phyloP scores from a whole-genome alignment of 176 grass and related monocot species.

The Melocanna baccifera region DNA sequence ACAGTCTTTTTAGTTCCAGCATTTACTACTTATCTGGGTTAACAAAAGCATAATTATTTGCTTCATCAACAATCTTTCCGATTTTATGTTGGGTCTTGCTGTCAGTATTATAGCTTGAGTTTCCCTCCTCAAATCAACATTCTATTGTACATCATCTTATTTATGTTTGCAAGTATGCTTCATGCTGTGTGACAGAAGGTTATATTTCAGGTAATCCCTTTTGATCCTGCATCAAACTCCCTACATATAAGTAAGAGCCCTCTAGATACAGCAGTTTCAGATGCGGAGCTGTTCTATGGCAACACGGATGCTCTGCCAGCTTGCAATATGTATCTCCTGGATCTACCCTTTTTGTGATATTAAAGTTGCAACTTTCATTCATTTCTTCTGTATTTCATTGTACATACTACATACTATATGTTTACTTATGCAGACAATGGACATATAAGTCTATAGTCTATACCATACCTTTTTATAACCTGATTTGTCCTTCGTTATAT shows the following conservation, averaged over 20 bases:
- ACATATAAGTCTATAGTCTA: conserved; percentile 1
- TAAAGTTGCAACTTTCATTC: not conserved
- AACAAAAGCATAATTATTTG: conserved; percentile 1
- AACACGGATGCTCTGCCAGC: conserved; percentile 3
- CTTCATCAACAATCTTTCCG: not conserved
- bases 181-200: conserved; percentile 5
- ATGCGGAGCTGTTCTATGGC: conserved; percentile 36
- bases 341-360: conserved; percentile 8
- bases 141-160: not conserved
- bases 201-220: conserved; percentile 59
- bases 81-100: not conserved
- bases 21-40: not conserved
- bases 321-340: conserved; percentile 46
- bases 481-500: conserved; percentile 20
- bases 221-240: conserved; percentile 30
- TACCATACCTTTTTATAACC: not conserved
- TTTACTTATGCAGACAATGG: not conserved
- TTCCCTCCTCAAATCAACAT: not conserved
- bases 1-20: conserved; percentile 20
- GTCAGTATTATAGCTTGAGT: no score
- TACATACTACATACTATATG: not conserved
- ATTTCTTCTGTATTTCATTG: conserved; percentile 11
- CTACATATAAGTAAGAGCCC: conserved; percentile 25
- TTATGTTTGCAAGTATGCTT: conserved; percentile 20
- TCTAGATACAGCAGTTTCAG: conserved; percentile 37